Evolutionary conservation across 2,329 filamentous ascomycete species (phyloP), one percentile per base, ranked within the genome.

Genomic region (Phyllosticta capitalensis): DNA sequence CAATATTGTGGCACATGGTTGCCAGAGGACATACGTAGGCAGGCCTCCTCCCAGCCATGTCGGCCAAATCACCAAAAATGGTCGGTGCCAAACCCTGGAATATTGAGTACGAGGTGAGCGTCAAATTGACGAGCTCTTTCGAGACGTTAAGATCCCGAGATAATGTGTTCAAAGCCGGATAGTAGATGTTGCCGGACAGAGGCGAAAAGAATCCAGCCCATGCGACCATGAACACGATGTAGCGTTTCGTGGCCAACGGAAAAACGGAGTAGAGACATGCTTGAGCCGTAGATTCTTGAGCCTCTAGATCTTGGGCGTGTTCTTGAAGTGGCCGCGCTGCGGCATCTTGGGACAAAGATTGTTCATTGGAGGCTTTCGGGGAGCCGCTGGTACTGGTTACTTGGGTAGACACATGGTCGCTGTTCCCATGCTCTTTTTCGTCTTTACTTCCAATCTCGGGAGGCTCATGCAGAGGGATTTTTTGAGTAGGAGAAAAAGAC

Each of bases 181-280:
- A 65, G 68, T 70, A 66, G 65, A 69, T 65, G 59, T 69, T 71
- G 1, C 69, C 72, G 1, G 71, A 71, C 51, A 73, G 67, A 1
- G 80, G 80, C 2, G 79, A 81, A 68, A 83, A 81, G 28, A 82
- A 69, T 0, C 76, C 78, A 1, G 79, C 80, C 1, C 78, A 65
- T 1, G 78, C 75, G 22, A 81, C 76, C 55, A 79, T 78, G 65
- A 76, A 71, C 22, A 81, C 74, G 33, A 81, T 74, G 62, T 76
- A 65, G 61, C 75, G 72, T 65, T 80, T 81, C 64, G 76, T 61
- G 45, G 54, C 54, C 21, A 57, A 30, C 1, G 63, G 61, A 48
- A 64, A 66, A 4, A 65, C 58, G 7, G 64, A 62, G 22, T 66
- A 63, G 19, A 67, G 67, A 24, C 56, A 55, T 20, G 58, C 61